Evolutionary conservation across 495 filamentous ascomycete species (phyloP), one percentile per base, ranked within the genome.

Genomic region (Apiosordaria backusii): DNA sequence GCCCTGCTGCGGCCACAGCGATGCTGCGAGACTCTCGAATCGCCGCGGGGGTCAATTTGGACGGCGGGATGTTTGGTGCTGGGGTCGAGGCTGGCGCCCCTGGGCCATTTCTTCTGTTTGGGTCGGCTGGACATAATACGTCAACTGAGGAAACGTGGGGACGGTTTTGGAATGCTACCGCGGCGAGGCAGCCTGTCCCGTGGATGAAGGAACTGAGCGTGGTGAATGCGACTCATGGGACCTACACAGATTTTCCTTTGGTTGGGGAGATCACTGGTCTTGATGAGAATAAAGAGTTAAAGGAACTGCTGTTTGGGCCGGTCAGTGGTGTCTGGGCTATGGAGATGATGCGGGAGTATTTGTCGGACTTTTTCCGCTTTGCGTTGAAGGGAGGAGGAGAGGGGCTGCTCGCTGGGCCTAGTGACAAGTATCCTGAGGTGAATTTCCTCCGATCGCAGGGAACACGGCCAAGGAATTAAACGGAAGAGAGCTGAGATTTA

Each of bases 21-120:
- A 63, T 63, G 61, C 13, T 27, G 9, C 26, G 54, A 13, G 61
- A 63, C 22, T 22, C 0, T 21, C 4, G 61, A 13, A 26, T 63
- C 2, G 61, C 23, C 16, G 61, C 61, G 10, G 61, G 61, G 61
- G 61, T 63, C n/a, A 63, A 63, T 54, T 16, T 63, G 23, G 61
- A 63, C 54, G 61, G 61, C 10, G 21, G 52, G 10, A 63, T 63
- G 61, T 63, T 63, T 54, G 61, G 61, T 50, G 23, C 61, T 50
- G 61, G 50, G 61, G 61, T 63, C 24, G 61, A 27, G 45, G 35
- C 6, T 45, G 61, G 61, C 0, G 61, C 54, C 23, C 15, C 3
- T 3, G 9, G 61, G 50, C 61, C 61, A 45, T 63, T 63, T 63
- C 18, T 63, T 15, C 26, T n/a, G 1, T 54, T 63, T n/a, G 61